A percentile compares a stretch with the other conserved stretches of the same genome.
phyloP scores from a whole-genome alignment of 1,284 basidiomycete species.

The Marasmius tenuissimus region DNA sequence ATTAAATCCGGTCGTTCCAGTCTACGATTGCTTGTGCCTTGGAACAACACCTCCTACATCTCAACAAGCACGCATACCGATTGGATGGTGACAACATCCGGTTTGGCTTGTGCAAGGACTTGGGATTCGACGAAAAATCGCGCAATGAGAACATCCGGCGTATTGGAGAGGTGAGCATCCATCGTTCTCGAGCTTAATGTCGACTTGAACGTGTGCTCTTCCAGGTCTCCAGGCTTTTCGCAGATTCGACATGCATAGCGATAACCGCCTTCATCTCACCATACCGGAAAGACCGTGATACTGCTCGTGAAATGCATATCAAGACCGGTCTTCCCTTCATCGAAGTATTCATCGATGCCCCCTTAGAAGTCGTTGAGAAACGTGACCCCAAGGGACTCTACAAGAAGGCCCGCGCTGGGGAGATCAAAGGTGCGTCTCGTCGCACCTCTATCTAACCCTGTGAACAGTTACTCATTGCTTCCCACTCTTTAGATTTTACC shows the following conservation, averaged over 20 bases:
- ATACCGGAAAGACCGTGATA: constrained; percentile 85
- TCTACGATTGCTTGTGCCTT: constrained; percentile 97
- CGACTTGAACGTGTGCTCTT: not conserved
- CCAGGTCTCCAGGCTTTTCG: constrained; percentile 93
- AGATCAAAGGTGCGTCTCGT: constrained; percentile 81
- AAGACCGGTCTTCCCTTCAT: constrained; percentile 79
- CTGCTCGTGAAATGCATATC: constrained; percentile 85
- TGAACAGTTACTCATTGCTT: not conserved
- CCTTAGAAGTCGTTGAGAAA: constrained; percentile 84
- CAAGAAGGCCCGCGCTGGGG: constrained; percentile 94
- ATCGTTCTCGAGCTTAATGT: not conserved
- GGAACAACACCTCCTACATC: constrained; percentile 92
- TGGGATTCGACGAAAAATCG: constrained; percentile 94
- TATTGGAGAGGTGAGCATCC: constrained; percentile 82
- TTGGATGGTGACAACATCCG: constrained; percentile 97
- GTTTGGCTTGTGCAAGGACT: constrained; percentile 97
- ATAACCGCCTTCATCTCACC: constrained; percentile 99
- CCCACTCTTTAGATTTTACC: constrained; percentile 77
- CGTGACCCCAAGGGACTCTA: constrained; percentile 98
- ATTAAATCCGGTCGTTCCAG: constrained; percentile 38
- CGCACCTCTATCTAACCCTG: not conserved
- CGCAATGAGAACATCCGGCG: constrained; percentile 97
- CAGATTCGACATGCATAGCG: constrained; percentile 83
- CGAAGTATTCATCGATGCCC: constrained; percentile 95
- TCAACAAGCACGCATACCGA: constrained; percentile 85